Evolutionary conservation across 2,329 filamentous ascomycete species (phyloP), one percentile per base, ranked within the genome.

Genomic region (Ascochyta koolunga): DNA sequence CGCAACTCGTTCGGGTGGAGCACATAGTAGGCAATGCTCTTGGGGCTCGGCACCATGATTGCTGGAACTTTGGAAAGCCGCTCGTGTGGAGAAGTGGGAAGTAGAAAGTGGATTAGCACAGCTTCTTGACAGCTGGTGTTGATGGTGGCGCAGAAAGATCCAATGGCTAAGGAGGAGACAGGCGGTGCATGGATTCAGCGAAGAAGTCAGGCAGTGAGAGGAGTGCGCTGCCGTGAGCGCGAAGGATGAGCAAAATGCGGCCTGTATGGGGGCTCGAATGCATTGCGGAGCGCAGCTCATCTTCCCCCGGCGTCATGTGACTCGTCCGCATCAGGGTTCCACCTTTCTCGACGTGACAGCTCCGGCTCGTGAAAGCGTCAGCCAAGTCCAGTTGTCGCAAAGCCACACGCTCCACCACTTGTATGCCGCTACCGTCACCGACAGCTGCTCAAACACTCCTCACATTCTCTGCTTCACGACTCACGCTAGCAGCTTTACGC

Each of bases 1-100:
- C 91, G 87, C 73, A 96, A 79, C 79, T 96, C 83, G 63, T 82
- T 82, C 31, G 90, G 89, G 77, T 96, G 92, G 62, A 90, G 78
- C 54, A 87, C 76, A 68, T 87, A 90, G 80, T 93, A 95, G 59
- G 90, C 70, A 55, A 86, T 75, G 65, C 85, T 81, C 50, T 76
- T 71, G 50, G 77, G 64, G 64, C 69, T 74, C 22, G 66, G 62
- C 45, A 46, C 51, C 73, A 76, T 76, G 62, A 40, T 66, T 62
- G 66, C 55, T 48, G 35, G 37, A 39, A 38, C 42, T 50, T 50
- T 54, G 57, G 60, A 58, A 40, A 60, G 60, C 54, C 33, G 49
- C 44, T 39, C 32, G 45, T 50, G 54, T 38, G 40, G 42, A 41
- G 31, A 33, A 16, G 31, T 16, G 27, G 27, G 42, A 46, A 35